A percentile compares a stretch with the other conserved stretches of the same genome.
Evolutionary conservation across 2,329 filamentous ascomycete genomes (phyloP).

Genomic region (Botryotinia convoluta): DNA sequence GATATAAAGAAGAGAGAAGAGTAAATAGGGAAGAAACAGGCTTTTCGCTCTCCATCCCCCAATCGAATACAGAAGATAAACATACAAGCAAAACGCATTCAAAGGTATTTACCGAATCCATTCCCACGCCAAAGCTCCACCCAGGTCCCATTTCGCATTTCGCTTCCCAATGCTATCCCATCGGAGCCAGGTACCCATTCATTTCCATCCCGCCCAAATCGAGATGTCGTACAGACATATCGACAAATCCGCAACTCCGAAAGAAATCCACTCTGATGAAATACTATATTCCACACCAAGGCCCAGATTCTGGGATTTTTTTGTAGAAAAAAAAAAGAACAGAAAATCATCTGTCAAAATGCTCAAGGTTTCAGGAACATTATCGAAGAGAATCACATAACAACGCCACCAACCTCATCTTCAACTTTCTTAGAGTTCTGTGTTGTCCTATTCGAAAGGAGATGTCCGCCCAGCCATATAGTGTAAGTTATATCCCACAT

Average conservation of each 20-base stretch:
- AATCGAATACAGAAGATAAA: background rate
- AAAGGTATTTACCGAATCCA: background rate
- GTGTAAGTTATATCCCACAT: background rate
- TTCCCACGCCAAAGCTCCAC: background rate
- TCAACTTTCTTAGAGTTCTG: constrained; percentile 37
- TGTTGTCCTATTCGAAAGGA: background rate
- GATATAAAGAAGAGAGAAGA: no score
- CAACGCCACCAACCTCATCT: constrained; percentile 34
- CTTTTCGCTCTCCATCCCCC: background rate
- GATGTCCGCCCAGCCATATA: constrained; percentile 5
- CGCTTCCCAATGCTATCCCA: background rate
- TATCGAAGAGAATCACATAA: background rate
- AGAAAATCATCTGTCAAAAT: background rate
- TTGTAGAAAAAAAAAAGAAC: background rate
- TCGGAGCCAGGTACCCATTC: constrained; percentile 5
- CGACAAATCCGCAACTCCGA: constrained; percentile 6
- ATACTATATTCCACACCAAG: background rate
- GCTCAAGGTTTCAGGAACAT: background rate
- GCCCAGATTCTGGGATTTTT: background rate
- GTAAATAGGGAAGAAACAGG: background rate
- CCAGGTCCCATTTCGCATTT: background rate
- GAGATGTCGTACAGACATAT: background rate
- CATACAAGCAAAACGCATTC: background rate
- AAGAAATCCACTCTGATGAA: background rate
- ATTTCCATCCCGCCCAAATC: background rate